Percentiles rank a stretch among this genome's conserved stretches.
These are phyloP conservation scores for Pittosporum tobira DNA, from an alignment of 129 eudicot species.

Conservation along the genomic window DNA sequence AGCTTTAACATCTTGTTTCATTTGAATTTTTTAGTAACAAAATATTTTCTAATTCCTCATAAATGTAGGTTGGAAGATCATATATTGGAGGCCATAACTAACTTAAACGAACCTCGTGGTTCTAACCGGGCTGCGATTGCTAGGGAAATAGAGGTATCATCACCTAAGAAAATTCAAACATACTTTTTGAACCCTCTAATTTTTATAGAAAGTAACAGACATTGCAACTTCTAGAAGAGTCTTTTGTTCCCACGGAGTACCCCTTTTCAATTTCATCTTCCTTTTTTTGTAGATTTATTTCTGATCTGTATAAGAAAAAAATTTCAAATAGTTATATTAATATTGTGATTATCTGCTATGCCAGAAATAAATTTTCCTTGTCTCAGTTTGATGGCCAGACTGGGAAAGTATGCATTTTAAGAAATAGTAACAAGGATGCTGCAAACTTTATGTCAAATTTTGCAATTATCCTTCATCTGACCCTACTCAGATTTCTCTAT, in stretches of 20 bases:
- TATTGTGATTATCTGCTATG: no score
- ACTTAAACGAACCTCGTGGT: slow-evolving; percentile 58
- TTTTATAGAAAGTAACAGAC: not conserved
- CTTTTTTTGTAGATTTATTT: not conserved
- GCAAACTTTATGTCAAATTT: no score
- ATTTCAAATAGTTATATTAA: no score
- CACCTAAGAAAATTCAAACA: slow-evolving; percentile 4
- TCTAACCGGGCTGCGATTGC: slow-evolving; percentile 55
- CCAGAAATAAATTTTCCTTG: no score
- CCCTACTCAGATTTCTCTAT: no score
- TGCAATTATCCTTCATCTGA: no score
- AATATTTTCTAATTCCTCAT: not conserved
- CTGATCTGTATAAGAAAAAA: no score
- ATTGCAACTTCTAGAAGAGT: not conserved
- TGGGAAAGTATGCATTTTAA: no score
- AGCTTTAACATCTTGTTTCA: not conserved
- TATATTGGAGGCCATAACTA: slow-evolving; percentile 59
- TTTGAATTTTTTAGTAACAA: not conserved
- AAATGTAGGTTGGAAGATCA: slow-evolving; percentile 57
- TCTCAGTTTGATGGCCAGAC: no score
- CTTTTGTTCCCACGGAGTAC: not conserved
- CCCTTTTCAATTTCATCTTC: not conserved
- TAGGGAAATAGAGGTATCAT: slow-evolving; percentile 54
- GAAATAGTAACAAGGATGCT: no score
- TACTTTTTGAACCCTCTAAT: not conserved